These are phyloP conservation scores for Coemansia sp. DNA, from an alignment of 192 early-diverging fungal species.

Conservation along the genomic window DNA sequence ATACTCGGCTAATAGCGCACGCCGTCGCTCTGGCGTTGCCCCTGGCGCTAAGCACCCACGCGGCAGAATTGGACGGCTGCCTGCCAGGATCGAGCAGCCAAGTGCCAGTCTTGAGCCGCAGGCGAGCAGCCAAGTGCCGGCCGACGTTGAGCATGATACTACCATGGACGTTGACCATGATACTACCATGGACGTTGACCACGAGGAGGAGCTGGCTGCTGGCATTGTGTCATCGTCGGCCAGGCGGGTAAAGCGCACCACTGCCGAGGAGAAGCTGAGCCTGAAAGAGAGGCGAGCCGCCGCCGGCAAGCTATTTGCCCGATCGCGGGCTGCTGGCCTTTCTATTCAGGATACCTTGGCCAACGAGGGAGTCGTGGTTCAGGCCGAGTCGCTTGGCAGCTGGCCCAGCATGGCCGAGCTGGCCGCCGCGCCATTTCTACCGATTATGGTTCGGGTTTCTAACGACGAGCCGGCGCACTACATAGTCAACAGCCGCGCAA, in stretches of 20 bases:
- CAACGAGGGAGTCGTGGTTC: not conserved
- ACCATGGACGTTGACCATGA: not conserved
- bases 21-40: not conserved
- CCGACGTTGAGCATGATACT: not conserved
- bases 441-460: slow-evolving; percentile 12
- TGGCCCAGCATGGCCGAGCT: slow-evolving; percentile 5
- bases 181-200: not conserved
- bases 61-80: not conserved
- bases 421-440: slow-evolving; percentile 7
- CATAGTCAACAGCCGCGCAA: not conserved
- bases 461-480: not conserved
- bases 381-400: not conserved
- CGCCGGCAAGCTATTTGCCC: not conserved
- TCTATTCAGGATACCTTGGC: not conserved
- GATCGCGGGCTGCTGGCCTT: not conserved
- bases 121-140: not conserved
- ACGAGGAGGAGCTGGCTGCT: not conserved
- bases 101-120: not conserved
- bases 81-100: not conserved
- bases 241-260: not conserved
- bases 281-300: not conserved
- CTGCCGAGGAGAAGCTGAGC: not conserved
- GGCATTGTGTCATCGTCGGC: not conserved
- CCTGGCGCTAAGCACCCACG: not conserved
- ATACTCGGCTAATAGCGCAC: not conserved